A percentile compares a stretch with the other conserved stretches of the same genome.
Evolutionary conservation across 2,329 filamentous ascomycete genomes (phyloP).

Genomic region (Fusarium domesticum): DNA sequence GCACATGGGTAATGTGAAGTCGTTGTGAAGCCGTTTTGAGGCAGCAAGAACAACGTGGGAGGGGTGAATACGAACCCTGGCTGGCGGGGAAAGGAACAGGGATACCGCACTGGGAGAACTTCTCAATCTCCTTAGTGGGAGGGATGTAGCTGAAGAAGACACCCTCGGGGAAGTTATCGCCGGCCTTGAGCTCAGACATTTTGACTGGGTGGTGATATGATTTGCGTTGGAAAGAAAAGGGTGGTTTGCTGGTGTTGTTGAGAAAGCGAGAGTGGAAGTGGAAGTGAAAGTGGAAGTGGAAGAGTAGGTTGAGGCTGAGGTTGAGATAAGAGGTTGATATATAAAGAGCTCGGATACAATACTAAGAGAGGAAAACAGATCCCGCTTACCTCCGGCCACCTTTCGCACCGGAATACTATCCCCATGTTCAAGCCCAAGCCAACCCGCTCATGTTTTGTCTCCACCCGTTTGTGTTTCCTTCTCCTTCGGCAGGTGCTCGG

Average conservation of each 20-base stretch:
- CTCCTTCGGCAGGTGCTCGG: slow-evolving; percentile 23
- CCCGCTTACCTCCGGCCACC: too few relatives aligned
- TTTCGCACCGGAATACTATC: too few relatives aligned
- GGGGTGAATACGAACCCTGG: slow-evolving; percentile 51
- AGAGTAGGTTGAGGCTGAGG: not conserved
- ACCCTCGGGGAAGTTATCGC: slow-evolving; percentile 77
- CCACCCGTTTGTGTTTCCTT: slow-evolving; percentile 6
- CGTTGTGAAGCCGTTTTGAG: slow-evolving; percentile 1
- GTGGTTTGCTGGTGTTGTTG: slow-evolving; percentile 1
- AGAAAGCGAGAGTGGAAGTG: slow-evolving; percentile 5
- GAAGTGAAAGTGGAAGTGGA: slow-evolving; percentile 1
- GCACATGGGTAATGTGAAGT: slow-evolving; percentile 7
- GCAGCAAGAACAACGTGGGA: not conserved
- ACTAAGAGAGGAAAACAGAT: too few relatives aligned
- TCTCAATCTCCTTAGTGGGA: slow-evolving; percentile 64
- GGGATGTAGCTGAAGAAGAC: slow-evolving; percentile 84
- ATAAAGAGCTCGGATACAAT: not conserved
- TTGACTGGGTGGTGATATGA: slow-evolving; percentile 10
- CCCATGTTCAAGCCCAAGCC: slow-evolving; percentile 1
- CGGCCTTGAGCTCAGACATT: slow-evolving; percentile 69
- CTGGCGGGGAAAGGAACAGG: slow-evolving; percentile 76
- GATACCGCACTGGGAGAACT: slow-evolving; percentile 73
- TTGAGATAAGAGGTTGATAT: not conserved
- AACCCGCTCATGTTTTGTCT: slow-evolving; percentile 4
- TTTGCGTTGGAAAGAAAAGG: not conserved